These are phyloP conservation scores for Cymbopogon citratus DNA, from an alignment of 176 grass and related monocot species.

Conservation along the genomic window DNA sequence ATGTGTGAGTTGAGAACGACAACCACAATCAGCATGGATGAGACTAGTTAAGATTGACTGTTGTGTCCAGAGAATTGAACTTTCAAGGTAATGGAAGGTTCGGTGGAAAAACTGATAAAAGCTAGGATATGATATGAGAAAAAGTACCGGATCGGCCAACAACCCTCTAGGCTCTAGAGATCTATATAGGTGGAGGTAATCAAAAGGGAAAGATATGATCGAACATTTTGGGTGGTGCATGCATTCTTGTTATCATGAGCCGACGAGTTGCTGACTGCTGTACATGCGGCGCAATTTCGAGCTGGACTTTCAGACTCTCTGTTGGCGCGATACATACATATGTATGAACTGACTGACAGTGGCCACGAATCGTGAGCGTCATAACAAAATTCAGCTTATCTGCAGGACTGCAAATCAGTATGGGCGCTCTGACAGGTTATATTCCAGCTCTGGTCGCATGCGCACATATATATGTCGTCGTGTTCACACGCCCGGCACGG, in stretches of 20 bases:
- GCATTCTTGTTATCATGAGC: background rate
- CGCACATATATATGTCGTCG: background rate
- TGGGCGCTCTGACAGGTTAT: background rate
- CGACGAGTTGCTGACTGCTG: background rate
- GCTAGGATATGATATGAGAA: background rate
- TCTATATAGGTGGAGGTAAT: background rate
- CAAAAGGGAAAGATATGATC: background rate
- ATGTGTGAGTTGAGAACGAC: background rate
- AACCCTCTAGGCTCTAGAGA: too few relatives aligned
- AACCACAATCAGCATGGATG: background rate
- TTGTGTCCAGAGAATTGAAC: background rate
- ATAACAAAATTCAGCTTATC: background rate
- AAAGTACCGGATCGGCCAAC: background rate
- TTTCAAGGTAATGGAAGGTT: background rate
- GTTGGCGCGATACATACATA: background rate
- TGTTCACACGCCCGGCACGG: conserved; percentile 13
- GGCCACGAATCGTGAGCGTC: background rate
- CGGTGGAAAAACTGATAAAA: background rate
- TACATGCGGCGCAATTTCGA: conserved; percentile 25
- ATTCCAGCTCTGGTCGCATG: background rate
- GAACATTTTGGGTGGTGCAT: background rate
- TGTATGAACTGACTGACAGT: background rate
- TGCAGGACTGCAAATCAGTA: conserved; percentile 13
- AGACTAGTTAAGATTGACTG: background rate
- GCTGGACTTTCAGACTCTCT: background rate